phyloP scores from a whole-genome alignment of 1,284 basidiomycete genomes.

The Crocinoboletus sp. region DNA sequence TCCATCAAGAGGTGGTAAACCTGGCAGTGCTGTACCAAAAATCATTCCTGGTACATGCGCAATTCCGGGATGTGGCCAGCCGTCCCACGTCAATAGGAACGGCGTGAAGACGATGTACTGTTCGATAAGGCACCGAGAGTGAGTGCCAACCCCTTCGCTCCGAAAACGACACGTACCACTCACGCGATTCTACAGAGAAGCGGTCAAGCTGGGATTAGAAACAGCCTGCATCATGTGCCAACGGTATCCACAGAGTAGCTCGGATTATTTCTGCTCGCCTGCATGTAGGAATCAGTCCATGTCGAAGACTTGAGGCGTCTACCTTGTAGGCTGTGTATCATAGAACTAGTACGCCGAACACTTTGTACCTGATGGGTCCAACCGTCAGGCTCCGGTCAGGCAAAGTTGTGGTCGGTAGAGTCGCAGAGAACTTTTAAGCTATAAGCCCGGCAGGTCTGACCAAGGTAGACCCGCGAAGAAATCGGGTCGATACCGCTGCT shows the following conservation, averaged over 20 bases:
- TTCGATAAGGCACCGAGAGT: slow-evolving; percentile 31
- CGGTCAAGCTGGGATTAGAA: slow-evolving; percentile 27
- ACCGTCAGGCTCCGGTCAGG: background rate
- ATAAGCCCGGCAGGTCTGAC: too few species aligned
- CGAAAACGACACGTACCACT: slow-evolving; percentile 1
- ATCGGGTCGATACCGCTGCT: too few species aligned
- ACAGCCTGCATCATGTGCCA: slow-evolving; percentile 34
- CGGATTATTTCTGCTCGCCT: slow-evolving; percentile 33
- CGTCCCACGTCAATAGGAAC: slow-evolving; percentile 24
- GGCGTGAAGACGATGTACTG: slow-evolving; percentile 31
- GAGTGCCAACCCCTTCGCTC: slow-evolving; percentile 12
- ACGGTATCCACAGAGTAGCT: slow-evolving; percentile 27
- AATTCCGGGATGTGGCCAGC: slow-evolving; percentile 24
- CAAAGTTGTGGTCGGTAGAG: background rate
- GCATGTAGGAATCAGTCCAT: slow-evolving; percentile 32
- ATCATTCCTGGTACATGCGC: slow-evolving; percentile 20
- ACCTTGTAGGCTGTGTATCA: slow-evolving; percentile 1
- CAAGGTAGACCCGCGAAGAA: too few species aligned
- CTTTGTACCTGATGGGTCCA: background rate
- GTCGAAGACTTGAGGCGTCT: slow-evolving; percentile 25
- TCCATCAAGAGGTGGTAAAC: slow-evolving; percentile 11
- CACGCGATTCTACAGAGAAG: slow-evolving; percentile 25
- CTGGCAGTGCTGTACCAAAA: slow-evolving; percentile 3
- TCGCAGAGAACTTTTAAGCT: background rate
- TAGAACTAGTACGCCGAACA: background rate